Evolutionary conservation across 805 yeast species (phyloP), one percentile per base, ranked within the genome.

Genomic region (Deakozyma indianensis): DNA sequence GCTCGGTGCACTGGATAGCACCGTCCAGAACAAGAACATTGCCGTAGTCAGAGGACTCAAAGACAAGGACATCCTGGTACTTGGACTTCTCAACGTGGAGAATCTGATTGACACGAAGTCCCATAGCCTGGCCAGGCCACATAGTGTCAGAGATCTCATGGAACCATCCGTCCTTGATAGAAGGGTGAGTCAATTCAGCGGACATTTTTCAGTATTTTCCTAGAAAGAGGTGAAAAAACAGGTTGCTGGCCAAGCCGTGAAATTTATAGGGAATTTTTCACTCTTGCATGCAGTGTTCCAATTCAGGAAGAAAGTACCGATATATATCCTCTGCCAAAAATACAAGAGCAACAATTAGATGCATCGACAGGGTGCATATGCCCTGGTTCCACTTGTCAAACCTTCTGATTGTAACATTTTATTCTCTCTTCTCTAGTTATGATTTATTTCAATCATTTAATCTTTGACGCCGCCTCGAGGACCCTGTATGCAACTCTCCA

Each of bases 121-220:
- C 76, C 92, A 92, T 80, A 55, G 96, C 97, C 73, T 88, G 95
- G 53, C 98, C 98, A 24, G 98, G 97, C 94, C 96, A 90, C 85
- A 86, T 83, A 61, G 94, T 84, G 65, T 88, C 85, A 54, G 95
- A 83, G 63, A 83, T 73, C 67, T 90, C 98, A 58, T 90, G 79
- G 70, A 90, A 90, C 98, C 98, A 90, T 60, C 96, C 96, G 66
- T 92, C 87, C 32, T 46, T 42, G 41, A 56, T 49, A 3, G 53
- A 38, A 22, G 51, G 52, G 52, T 55, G 59, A 23, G 53, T 50
- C 46, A 56, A 46, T 22, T 52, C 50, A 11, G 18, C 38, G 18
- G 38, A 14, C 38, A 32, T 32, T 32, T 32, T 25, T 25, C 14
- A 9, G 28, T 20, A n/a, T 9, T 32, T 32, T 5, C 16, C 18